These are phyloP conservation scores for Neoboletus magnificus DNA, from an alignment of 768 basidiomycete genomes.

Conservation along the genomic window DNA sequence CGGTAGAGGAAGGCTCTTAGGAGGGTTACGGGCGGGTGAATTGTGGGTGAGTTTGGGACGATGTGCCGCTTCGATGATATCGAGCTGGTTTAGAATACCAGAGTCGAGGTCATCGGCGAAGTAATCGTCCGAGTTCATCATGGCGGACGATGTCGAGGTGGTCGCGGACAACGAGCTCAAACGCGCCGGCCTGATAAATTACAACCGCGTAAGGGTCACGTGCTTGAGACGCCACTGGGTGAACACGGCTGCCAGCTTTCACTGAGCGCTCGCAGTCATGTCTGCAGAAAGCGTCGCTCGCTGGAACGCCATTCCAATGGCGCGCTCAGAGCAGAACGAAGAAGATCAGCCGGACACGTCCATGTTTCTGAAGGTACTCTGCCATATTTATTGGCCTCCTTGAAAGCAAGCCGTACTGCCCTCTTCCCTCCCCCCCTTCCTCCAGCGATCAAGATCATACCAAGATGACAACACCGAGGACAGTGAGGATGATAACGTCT, in stretches of 20 bases:
- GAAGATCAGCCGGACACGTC: slow-evolving; percentile 22
- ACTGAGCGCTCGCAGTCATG: slow-evolving; percentile 38
- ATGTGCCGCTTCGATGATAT: slow-evolving; percentile 67
- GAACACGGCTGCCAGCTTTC: background rate
- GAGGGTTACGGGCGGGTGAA: background rate
- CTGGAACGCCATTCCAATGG: slow-evolving; percentile 69
- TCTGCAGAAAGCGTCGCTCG: slow-evolving; percentile 61
- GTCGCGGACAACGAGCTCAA: background rate
- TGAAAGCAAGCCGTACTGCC: slow-evolving; percentile 53
- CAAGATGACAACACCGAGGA: slow-evolving; percentile 40
- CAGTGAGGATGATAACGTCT: slow-evolving; percentile 62
- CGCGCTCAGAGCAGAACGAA: slow-evolving; percentile 30
- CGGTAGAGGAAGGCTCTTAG: slow-evolving; percentile 9
- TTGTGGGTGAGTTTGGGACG: slow-evolving; percentile 16
- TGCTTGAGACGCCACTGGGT: background rate
- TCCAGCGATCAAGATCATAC: slow-evolving; percentile 59
- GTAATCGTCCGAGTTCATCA: slow-evolving; percentile 77
- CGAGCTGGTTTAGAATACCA: slow-evolving; percentile 56
- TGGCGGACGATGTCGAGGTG: slow-evolving; percentile 1
- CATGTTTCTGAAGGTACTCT: slow-evolving; percentile 66
- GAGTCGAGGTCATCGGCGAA: slow-evolving; percentile 68
- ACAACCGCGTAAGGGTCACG: slow-evolving; percentile 13
- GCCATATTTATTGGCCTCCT: slow-evolving; percentile 42
- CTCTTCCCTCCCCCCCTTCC: slow-evolving; percentile 43
- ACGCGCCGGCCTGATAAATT: background rate